Percentiles rank a stretch among this genome's conserved stretches.
phyloP scores from a whole-genome alignment of 139 green algal species.

The Chlamydomonas urium region DNA sequence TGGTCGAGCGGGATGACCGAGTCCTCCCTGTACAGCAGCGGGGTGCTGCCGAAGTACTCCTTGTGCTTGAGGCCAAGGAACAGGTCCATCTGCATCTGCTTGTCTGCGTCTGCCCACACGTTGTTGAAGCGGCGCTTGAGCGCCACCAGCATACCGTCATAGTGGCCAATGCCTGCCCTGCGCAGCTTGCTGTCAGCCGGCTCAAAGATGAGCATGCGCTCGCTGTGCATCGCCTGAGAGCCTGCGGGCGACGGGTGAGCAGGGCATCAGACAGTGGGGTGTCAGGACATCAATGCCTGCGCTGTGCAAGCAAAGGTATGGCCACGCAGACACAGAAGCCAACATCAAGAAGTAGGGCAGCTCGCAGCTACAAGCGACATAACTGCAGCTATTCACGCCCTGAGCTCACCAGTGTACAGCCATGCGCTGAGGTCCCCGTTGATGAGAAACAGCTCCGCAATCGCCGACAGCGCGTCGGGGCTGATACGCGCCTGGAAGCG shows the following conservation, averaged over 20 bases:
- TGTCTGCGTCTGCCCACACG: conserved; percentile 50
- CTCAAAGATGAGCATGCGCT: conserved; percentile 80
- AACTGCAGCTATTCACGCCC: too few relatives aligned
- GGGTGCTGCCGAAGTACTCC: conserved; percentile 50
- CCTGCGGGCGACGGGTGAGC: too few relatives aligned
- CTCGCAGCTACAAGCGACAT: neutral
- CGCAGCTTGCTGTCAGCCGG: conserved; percentile 46
- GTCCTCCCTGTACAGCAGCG: too few relatives aligned
- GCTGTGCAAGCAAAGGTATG: neutral
- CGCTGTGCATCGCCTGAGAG: conserved; percentile 84
- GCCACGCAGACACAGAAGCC: conserved; percentile 6
- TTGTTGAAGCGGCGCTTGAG: conserved; percentile 56
- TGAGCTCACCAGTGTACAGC: conserved; percentile 94
- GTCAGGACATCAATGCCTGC: too few relatives aligned
- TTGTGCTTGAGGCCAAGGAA: conserved; percentile 74
- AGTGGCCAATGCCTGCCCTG: conserved; percentile 40
- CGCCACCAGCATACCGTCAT: conserved; percentile 42
- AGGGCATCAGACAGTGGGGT: too few relatives aligned
- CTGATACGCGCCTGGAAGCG: conserved; percentile 49
- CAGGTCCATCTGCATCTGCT: conserved; percentile 67
- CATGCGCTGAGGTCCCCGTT: conserved; percentile 92
- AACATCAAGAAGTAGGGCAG: neutral
- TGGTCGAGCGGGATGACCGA: conserved; percentile 17
- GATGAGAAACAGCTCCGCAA: conserved; percentile 78
- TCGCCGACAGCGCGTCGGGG: conserved; percentile 47